Evolutionary conservation across 2,329 filamentous ascomycete species (phyloP), one percentile per base, ranked within the genome.

Genomic region (Cordyceps pruinosa): DNA sequence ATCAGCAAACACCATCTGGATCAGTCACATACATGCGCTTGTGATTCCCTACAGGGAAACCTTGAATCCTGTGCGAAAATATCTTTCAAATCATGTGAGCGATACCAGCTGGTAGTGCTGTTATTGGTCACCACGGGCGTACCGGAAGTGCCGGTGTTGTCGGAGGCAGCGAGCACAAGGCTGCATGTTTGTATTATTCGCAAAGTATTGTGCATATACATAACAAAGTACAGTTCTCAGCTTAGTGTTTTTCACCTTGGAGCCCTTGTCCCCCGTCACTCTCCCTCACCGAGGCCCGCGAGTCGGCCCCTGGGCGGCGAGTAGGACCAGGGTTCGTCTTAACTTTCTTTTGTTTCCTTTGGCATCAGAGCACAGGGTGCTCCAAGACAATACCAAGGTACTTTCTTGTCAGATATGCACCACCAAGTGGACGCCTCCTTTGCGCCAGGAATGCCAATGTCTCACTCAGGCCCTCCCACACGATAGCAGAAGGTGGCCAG

Each of bases 391-490:
- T 57, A 51, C 55, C 19, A 25, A 46, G 54, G 41, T 57, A 57
- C 55, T 47, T 57, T 52, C 55, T 41, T 57, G 55, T 52, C 55
- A 52, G 55, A 45, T 51, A 57, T 45, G 48, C 47, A 44, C 34
- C 35, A 44, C n/a, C 42, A 39, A 19, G 32, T 44, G 19, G 37
- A 45, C 46, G 39, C 55, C 39, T 51, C 47, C 6, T 52, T 52
- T 28, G 23, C 47, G 32, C 55, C 41, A 51, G 47, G 55, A 57
- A 57, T 57, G 55, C 55, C 46, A 46, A 57, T 57, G 55, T 57
- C 55, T 57, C 55, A 57, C 46, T 30, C 30, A 41, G 53, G 45
- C 55, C 55, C 39, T 57, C 55, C 47, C 47, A 49, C 47, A 44
- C 37, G 28, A 52, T 25, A 39, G 28, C 25, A 28, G 10, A 30